A percentile compares a stretch with the other conserved stretches of the same genome.
Conservation (phyloP, 2,329 filamentous ascomycete genomes). For the Botryotinia narcissicola region DNA sequence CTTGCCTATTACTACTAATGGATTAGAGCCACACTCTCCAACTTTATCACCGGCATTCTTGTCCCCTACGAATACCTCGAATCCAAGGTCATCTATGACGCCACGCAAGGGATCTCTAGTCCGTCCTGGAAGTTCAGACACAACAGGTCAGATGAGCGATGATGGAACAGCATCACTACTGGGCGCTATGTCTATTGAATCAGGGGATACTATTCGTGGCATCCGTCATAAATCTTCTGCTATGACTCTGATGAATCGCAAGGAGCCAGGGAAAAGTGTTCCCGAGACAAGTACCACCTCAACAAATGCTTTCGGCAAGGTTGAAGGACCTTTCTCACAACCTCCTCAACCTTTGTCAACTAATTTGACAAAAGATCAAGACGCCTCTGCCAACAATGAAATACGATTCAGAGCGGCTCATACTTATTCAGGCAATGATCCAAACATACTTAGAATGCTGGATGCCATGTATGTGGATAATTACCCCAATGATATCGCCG, state of each 20-base stretch:
- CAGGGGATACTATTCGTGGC: slow-evolving; percentile 41
- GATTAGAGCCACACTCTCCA: slow-evolving; percentile 25
- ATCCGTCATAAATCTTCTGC: slow-evolving; percentile 60
- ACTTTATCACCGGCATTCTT: slow-evolving; percentile 28
- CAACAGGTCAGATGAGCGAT: slow-evolving; percentile 32
- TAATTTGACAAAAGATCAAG: slow-evolving; percentile 40
- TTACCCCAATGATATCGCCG: slow-evolving; percentile 61
- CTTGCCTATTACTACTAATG: slow-evolving; percentile 25
- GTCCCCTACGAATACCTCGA: slow-evolving; percentile 30
- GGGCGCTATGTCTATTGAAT: slow-evolving; percentile 35
- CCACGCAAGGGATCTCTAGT: slow-evolving; percentile 27
- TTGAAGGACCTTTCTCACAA: slow-evolving; percentile 50
- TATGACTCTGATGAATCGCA: slow-evolving; percentile 58
- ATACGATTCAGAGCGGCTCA: slow-evolving; percentile 64
- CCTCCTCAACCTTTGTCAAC: slow-evolving; percentile 40
- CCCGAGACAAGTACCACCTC: slow-evolving; percentile 65
- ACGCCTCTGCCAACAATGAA: slow-evolving; percentile 39
- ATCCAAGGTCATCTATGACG: slow-evolving; percentile 21
- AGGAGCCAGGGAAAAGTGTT: slow-evolving; percentile 56
- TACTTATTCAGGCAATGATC: slow-evolving; percentile 79
- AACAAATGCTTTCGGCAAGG: slow-evolving; percentile 61
- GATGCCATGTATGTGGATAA: slow-evolving; percentile 81
- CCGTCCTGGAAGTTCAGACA: slow-evolving; percentile 21
- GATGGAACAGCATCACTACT: slow-evolving; percentile 36
- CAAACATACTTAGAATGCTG: slow-evolving; percentile 66